A percentile compares a stretch with the other conserved stretches of the same genome.
phyloP scores from a whole-genome alignment of 2,329 filamentous ascomycete genomes.

The Paecilomyces sp. region DNA sequence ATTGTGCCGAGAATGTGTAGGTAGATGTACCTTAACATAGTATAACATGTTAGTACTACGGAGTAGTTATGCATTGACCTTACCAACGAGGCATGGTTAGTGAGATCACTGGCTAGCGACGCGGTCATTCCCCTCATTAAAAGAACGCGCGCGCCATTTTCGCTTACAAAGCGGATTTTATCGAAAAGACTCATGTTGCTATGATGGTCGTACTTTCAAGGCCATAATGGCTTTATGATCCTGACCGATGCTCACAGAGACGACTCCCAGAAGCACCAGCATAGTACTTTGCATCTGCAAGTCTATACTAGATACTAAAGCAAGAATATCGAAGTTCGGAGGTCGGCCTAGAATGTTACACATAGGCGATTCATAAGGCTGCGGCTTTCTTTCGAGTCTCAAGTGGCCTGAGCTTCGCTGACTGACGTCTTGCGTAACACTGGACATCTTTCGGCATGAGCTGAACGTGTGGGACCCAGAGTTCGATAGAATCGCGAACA shows the following conservation, averaged over 20 bases:
- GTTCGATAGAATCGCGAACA: not conserved
- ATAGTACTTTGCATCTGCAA: not conserved
- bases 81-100: not conserved
- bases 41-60: not conserved
- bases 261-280: not conserved
- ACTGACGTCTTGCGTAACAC: not conserved
- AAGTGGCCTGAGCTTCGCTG: not conserved
- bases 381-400: not conserved
- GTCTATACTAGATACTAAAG: not conserved
- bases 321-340: not conserved
- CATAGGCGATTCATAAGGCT: not conserved
- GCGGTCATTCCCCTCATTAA: not conserved
- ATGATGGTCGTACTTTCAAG: not conserved
- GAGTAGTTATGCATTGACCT: not conserved
- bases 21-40: not conserved
- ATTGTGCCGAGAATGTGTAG: not conserved
- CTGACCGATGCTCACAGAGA: not conserved
- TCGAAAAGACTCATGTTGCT: not conserved
- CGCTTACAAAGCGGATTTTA: not conserved
- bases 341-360: not conserved
- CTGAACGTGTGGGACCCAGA: not conserved
- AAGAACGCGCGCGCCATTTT: not conserved
- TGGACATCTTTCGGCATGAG: not conserved
- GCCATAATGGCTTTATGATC: not conserved
- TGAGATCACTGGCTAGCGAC: not conserved